Base-by-base conservation (phyloP, 2,329 filamentous ascomycete species). In the Fusarium piperis region DNA sequence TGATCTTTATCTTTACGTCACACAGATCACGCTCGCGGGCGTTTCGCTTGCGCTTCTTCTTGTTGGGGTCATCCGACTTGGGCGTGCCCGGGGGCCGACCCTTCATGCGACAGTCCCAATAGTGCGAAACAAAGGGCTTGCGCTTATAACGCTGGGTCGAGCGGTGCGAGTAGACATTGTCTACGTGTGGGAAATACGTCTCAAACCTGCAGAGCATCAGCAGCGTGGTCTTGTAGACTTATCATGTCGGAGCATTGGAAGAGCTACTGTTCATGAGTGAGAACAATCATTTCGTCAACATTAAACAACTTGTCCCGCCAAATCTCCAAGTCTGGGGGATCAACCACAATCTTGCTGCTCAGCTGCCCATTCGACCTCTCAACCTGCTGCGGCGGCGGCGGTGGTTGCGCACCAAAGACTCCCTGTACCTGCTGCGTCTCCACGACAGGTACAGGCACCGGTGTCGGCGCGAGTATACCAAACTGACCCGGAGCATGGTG, bases 1-100 rank as follows among this genome's bases (percentile, higher is more conserved):
- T 94, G 66, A 95, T 93, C 80, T 94, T 95, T 79, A 95, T 94
- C 82, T 95, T 95, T 71, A 95, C 93, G 79, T 95, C 92, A 79
- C 93, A 95, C n/a, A 94, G 85, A 81, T 94, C 92, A 13, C 92
- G 86, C 79, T 93, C 90, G 44, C 93, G 86, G n/a, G 91, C 91
- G 36, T 87, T 90, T 28, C 93, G 90, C 81, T 94, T 94, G 38
- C 93, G 88, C 80, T 94, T 94, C 85, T 94, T 94, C 84, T 94
- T 94, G 78, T 90, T 91, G 0, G 93, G 93, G 74, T 95, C 92
- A 52, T 92, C 89, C 1, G 92, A 93, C 79, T 95, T 94, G 65
- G 92, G 91, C 5, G 93, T 95, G 32, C 93, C 93, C 0, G 93
- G 90, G 0, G 93, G 92, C 0, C 93, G 87, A 26, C 93, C 93